Conservation (phyloP, 495 filamentous ascomycete genomes). For the Letharia columbiana region DNA sequence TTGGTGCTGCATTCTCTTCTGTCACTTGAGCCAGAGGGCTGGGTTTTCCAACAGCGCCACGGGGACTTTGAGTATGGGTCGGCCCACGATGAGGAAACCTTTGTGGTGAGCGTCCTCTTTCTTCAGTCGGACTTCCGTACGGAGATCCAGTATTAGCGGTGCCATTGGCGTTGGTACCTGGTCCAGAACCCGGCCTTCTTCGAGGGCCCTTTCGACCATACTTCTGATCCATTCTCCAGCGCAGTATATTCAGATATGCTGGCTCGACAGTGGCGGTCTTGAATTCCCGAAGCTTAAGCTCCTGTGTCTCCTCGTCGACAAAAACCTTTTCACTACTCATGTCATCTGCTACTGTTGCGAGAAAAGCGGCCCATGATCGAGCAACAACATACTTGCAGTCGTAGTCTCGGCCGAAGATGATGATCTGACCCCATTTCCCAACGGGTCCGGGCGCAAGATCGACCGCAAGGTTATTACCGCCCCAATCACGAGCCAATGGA, state of each 20-base stretch:
- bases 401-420: conserved; percentile 94
- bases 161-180: conserved; percentile 30
- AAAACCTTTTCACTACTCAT: conserved; percentile 75
- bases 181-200: conserved; percentile 38
- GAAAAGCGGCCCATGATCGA: conserved; percentile 81
- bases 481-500: conserved; percentile 93
- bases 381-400: conserved; percentile 97
- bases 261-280: conserved; percentile 81
- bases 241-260: conserved; percentile 86
- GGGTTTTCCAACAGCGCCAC: conserved; percentile 41
- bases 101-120: conserved; percentile 46
- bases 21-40: conserved; percentile 47
- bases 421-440: conserved; percentile 92
- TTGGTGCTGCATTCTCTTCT: conserved; percentile 39
- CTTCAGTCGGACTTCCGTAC: conserved; percentile 46
- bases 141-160: conserved; percentile 36
- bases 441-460: conserved; percentile 88
- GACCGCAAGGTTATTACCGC: conserved; percentile 90
- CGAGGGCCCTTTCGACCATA: conserved; percentile 57
- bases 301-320: conserved; percentile 83
- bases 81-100: conserved; percentile 42
- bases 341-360: conserved; percentile 84
- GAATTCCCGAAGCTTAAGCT: conserved; percentile 88
- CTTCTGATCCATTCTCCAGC: conserved; percentile 92
- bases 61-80: conserved; percentile 36